Evolutionary conservation across 352 stramenopile species (phyloP).

Genomic region (Aphanomyces cochlioides): DNA sequence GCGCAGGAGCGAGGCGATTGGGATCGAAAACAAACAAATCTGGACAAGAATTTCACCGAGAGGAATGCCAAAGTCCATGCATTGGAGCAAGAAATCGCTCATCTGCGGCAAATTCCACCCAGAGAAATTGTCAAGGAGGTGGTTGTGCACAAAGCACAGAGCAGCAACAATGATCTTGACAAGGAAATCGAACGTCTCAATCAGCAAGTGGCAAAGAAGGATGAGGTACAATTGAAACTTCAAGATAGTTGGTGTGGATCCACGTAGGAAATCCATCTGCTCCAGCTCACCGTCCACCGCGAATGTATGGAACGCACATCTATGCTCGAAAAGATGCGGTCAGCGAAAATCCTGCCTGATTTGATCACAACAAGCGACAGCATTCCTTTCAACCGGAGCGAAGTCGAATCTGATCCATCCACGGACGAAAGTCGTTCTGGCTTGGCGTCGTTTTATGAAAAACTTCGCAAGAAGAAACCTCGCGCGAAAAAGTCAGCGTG

Average conservation of each 20-base stretch:
- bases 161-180: too few relatives aligned
- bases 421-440: slow-evolving; percentile 31
- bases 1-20: background rate
- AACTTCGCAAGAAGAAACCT: slow-evolving; percentile 43
- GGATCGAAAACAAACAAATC: slow-evolving; percentile 18
- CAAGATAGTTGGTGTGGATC: background rate
- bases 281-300: slow-evolving; percentile 78
- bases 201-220: slow-evolving; percentile 9
- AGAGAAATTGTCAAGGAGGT: slow-evolving; percentile 6
- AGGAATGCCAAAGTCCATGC: background rate
- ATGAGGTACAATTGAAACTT: slow-evolving; percentile 6
- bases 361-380: slow-evolving; percentile 25
- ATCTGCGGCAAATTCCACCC: slow-evolving; percentile 33
- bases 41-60: background rate
- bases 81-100: slow-evolving; percentile 28
- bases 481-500: slow-evolving; percentile 8
- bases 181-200: slow-evolving; percentile 13
- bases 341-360: slow-evolving; percentile 63
- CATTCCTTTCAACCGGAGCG: slow-evolving; percentile 28
- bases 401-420: slow-evolving; percentile 35
- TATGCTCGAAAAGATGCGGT: slow-evolving; percentile 66
- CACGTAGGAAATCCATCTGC: slow-evolving; percentile 58
- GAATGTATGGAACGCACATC: slow-evolving; percentile 79
- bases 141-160: background rate
- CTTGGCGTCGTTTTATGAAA: slow-evolving; percentile 74